These are phyloP conservation scores for Penicillium egyptiacum DNA, from an alignment of 495 filamentous ascomycete genomes.

Conservation along the genomic window DNA sequence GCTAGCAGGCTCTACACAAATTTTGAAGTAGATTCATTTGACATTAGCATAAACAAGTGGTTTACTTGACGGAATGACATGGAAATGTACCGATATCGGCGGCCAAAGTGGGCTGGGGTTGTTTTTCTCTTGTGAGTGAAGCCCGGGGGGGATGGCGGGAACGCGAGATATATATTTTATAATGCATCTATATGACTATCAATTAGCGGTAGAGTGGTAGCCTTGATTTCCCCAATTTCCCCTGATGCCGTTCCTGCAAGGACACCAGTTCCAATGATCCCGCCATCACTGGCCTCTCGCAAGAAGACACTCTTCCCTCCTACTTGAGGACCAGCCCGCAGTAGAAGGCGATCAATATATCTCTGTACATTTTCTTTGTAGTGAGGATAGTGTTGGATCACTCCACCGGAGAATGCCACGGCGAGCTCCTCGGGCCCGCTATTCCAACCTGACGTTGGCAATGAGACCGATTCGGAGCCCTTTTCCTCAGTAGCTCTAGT, in stretches of 20 bases:
- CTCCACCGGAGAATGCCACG: conserved; percentile 71
- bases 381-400: conserved; percentile 68
- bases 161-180: background rate
- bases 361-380: conserved; percentile 61
- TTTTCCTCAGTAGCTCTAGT: conserved; percentile 6
- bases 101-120: background rate
- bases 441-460: conserved; percentile 24
- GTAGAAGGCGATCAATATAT: conserved; percentile 60
- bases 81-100: background rate
- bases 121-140: background rate
- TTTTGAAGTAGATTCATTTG: background rate
- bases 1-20: background rate
- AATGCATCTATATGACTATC: background rate
- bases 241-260: conserved; percentile 52
- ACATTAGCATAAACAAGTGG: too few relatives aligned
- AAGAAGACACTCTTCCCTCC: conserved; percentile 57
- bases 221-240: conserved; percentile 30
- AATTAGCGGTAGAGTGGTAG: background rate
- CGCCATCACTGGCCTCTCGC: conserved; percentile 65
- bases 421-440: conserved; percentile 55
- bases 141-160: background rate
- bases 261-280: conserved; percentile 68
- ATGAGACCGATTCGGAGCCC: conserved; percentile 4
- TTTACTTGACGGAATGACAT: background rate
- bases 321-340: conserved; percentile 47